phyloP scores from a whole-genome alignment of 805 yeast genomes.

The Yamadazyma sp. region DNA sequence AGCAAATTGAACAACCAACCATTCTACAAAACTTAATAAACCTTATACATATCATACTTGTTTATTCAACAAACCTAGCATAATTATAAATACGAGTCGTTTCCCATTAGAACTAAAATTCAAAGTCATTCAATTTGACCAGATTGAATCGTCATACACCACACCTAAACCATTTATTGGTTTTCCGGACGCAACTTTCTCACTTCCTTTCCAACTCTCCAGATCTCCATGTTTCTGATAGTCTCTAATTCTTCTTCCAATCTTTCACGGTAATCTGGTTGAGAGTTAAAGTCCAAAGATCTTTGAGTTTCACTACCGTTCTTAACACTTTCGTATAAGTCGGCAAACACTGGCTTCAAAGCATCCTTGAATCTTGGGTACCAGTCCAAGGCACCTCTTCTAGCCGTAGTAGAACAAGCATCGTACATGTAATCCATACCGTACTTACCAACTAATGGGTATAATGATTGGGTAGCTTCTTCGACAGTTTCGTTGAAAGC shows the following conservation, averaged over 20 bases:
- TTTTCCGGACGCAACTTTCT: conserved; percentile 99
- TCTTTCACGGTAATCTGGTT: conserved; percentile 95
- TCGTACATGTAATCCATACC: conserved; percentile 99
- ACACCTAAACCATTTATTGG: conserved; percentile 57
- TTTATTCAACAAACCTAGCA: conserved; percentile 49
- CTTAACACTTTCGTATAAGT: conserved; percentile 91
- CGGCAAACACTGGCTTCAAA: conserved; percentile 96
- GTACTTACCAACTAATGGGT: conserved; percentile 98
- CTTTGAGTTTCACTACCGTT: conserved; percentile 97
- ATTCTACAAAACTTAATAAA: no score
- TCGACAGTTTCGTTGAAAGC: conserved; percentile 99
- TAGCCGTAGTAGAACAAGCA: conserved; percentile 99
- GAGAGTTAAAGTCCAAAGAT: conserved; percentile 98
- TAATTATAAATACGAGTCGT: conserved; percentile 6
- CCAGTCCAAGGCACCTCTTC: conserved; percentile 99
- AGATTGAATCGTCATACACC: conserved; percentile 15
- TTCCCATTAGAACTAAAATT: conserved; percentile 22
- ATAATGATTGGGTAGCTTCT: conserved; percentile 99
- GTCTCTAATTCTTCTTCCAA: conserved; percentile 89
- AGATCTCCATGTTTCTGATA: conserved; percentile 98
- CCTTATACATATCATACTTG: no score
- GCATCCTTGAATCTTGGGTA: conserved; percentile 99
- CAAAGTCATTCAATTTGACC: conserved; percentile 15
- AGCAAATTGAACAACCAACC: no score
- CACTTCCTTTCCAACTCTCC: conserved; percentile 99